phyloP scores from a whole-genome alignment of 345 rosid genomes.

The Firmiana major region DNA sequence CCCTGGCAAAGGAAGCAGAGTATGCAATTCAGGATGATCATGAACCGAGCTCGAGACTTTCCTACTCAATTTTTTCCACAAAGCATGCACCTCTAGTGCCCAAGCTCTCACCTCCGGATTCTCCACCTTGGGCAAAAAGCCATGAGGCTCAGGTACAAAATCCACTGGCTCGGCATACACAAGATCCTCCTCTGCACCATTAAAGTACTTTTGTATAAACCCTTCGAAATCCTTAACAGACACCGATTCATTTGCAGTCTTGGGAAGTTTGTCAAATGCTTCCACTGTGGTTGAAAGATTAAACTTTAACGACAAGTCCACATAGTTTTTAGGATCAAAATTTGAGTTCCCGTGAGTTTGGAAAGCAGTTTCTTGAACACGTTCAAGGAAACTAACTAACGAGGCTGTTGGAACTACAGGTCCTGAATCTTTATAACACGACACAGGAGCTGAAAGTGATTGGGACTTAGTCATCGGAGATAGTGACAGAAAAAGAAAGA shows the following conservation, averaged over 20 bases:
- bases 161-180: conserved; percentile 49
- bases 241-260: conserved; percentile 28
- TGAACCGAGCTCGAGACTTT: conserved; percentile 49
- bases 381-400: conserved; percentile 53
- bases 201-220: conserved; percentile 32
- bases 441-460: neutral
- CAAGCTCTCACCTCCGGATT: conserved; percentile 55
- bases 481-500: conserved; percentile 15
- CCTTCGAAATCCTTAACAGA: conserved; percentile 26
- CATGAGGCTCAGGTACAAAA: conserved; percentile 53
- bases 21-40: conserved; percentile 53
- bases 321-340: conserved; percentile 66
- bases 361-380: conserved; percentile 56
- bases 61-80: conserved; percentile 72
- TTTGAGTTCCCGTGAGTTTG: conserved; percentile 31
- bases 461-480: conserved; percentile 11
- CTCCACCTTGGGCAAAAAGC: conserved; percentile 68
- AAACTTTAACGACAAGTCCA: conserved; percentile 60
- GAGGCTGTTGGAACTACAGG: conserved; percentile 34
- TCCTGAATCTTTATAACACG: conserved; percentile 11
- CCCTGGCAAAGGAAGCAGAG: conserved; percentile 72
- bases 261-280: conserved; percentile 50
- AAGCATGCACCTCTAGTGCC: conserved; percentile 70
- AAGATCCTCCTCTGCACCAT: conserved; percentile 52
- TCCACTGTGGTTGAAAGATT: conserved; percentile 37